Evolutionary conservation across 176 grass and related monocot genomes (phyloP), one percentile per base, ranked within the genome.

Genomic region (Hsuehochloa calcarea): DNA sequence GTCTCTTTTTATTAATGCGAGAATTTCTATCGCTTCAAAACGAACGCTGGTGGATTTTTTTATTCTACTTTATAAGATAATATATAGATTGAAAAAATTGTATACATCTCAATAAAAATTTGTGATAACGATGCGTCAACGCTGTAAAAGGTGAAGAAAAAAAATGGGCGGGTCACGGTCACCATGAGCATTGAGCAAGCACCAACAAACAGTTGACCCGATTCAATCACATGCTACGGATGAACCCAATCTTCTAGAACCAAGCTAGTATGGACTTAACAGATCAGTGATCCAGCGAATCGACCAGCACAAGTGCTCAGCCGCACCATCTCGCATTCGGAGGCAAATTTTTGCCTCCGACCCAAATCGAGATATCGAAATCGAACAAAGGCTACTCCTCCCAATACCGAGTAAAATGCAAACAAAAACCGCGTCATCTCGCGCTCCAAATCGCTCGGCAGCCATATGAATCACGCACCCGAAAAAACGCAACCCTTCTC

Each of bases 141-240:
- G 10, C 61, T 29, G 49, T 39, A 49, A 80, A 64, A 15, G 12
- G 56, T 78, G 61, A 26, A 23, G 8, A 13, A 45, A 13, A 45
- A 45, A 39, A 62, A 37, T 19, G 15, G 8, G 11, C 14, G 38
- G 27, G n/a, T 38, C 76, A 80, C 25, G 16, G 64, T 23, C 50
- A 43, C 10, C 40, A 10, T 29, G 45, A 19, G 37, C 52, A 46
- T 51, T 19, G 70, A 61, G 51, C 51, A 43, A 43, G 41, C 22
- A 19, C 10, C 16, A 74, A 19, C 26, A 67, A 51, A 47, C 37
- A 56, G 79, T 90, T 83, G 89, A 87, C 84, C 75, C 40, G 29
- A 74, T 72, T 73, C 66, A 40, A 51, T 79, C 68, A 45, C 80
- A 79, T 68, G 80, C n/a, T 25, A 45, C 43, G n/a, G 59, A 68